Conservation (phyloP, 1,139 yeast species). For the Geotrichum cucujoidarum region DNA sequence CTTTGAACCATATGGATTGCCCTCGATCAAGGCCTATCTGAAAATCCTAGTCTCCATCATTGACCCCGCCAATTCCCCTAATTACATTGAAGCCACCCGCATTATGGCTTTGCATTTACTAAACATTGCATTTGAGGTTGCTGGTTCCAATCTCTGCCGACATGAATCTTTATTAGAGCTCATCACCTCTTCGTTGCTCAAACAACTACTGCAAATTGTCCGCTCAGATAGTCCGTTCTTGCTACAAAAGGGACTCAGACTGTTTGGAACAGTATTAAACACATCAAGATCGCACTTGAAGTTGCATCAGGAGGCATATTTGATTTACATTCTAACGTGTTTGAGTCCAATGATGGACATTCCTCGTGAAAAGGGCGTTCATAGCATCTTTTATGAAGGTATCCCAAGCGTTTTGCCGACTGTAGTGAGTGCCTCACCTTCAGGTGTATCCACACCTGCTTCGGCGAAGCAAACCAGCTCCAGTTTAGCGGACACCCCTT, state of each 20-base stretch:
- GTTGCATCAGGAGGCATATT: conserved; percentile 40
- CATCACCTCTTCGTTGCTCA: conserved; percentile 74
- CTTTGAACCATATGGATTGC: conserved; percentile 53
- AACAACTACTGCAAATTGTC: conserved; percentile 73
- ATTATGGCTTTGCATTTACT: conserved; percentile 75
- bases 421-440: conserved; percentile 30
- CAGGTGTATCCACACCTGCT: conserved; percentile 17
- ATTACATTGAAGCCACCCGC: conserved; percentile 82
- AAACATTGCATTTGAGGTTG: conserved; percentile 73
- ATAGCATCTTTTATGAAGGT: conserved; percentile 40
- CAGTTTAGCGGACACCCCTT: conserved; percentile 2
- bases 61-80: conserved; percentile 74
- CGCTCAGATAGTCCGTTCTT: conserved; percentile 64
- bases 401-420: conserved; percentile 37
- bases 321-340: conserved; percentile 39
- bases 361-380: conserved; percentile 39
- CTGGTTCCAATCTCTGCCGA: conserved; percentile 61
- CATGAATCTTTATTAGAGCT: conserved; percentile 65
- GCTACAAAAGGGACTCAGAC: conserved; percentile 67
- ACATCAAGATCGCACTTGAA: conserved; percentile 36
- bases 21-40: conserved; percentile 61
- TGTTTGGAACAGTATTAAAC: conserved; percentile 55
- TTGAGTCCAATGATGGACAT: conserved; percentile 38
- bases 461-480: conserved; percentile 17
- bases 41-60: conserved; percentile 77